Base-by-base conservation (phyloP, 805 yeast species). In the Starmera quercuum region DNA sequence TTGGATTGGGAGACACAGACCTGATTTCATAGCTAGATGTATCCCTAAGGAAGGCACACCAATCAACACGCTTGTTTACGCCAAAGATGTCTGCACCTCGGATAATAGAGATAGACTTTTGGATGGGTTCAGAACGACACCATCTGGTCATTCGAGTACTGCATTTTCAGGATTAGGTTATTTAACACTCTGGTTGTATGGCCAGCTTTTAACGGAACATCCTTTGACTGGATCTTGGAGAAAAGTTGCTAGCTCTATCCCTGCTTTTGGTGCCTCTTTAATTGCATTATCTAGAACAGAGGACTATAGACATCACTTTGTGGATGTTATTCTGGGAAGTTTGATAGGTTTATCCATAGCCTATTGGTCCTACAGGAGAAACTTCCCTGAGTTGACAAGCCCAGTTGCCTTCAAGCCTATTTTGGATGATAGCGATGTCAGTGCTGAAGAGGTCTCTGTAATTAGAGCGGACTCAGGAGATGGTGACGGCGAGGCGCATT, bases 281-380 rank as follows among this genome's bases (percentile, higher is more conserved):
- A 78, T 90, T 45, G 97, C 97, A 0, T 57, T 84, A 29, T 76
- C 92, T 26, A 71, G 98, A 47, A 84, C 95, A 1, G 81, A 83
- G 48, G 98, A 90, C 58, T 88, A 88, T 59, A 71, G 97, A 54
- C 98, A 90, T 52, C 97, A 90, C 58, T 86, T 84, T 51, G 64
- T 83, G 13, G 98, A 90, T 56, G 81, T 92, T 1, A 46, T 82
- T 2, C 49, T 80, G 12, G 98, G 98, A 4, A 64, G 82, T 20
- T 13, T 64, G 2, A 51, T 90, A 3, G 98, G 98, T 1, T 41
- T 60, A 5, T 38, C 62, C 3, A 58, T 80, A 22, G 90, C 88
- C 44, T 54, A 55, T 40, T 56, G 56, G 49, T 40, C 57, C 3
- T 66, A 66, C 35, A 56, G 56, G 40, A 52, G 64, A 42, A 56